Conservation (phyloP, 345 rosid genomes). For the Eucalyptus leucophloia region DNA sequence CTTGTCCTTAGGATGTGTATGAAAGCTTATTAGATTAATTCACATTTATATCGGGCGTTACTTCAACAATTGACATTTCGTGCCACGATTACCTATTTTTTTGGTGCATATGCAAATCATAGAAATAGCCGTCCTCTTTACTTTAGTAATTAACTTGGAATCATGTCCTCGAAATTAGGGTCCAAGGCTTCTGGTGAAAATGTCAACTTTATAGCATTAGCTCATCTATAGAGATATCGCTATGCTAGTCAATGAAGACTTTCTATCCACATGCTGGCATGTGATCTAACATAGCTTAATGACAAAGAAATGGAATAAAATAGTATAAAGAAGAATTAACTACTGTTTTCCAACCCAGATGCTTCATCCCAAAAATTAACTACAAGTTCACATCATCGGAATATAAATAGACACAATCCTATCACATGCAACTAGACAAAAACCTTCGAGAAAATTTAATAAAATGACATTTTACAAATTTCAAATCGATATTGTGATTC, state of each 20-base stretch:
- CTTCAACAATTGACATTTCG: too few species aligned
- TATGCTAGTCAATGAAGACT: not conserved
- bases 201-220: not conserved
- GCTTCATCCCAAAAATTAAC: not conserved
- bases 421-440: not conserved
- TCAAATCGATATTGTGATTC: too few species aligned
- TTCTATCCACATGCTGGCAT: not conserved
- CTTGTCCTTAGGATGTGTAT: not conserved
- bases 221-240: not conserved
- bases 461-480: too few species aligned
- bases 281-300: not conserved
- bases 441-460: too few species aligned
- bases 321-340: rapidly evolving
- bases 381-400: not conserved
- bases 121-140: too few species aligned
- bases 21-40: too few species aligned
- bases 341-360: not conserved
- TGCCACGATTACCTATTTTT: too few species aligned
- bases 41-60: too few species aligned
- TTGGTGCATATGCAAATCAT: too few species aligned
- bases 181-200: not conserved
- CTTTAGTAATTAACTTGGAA: too few species aligned
- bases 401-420: not conserved
- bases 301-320: not conserved
- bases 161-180: not conserved